Conservation (phyloP, 352 stramenopile genomes). For the Pythium monospermum region DNA sequence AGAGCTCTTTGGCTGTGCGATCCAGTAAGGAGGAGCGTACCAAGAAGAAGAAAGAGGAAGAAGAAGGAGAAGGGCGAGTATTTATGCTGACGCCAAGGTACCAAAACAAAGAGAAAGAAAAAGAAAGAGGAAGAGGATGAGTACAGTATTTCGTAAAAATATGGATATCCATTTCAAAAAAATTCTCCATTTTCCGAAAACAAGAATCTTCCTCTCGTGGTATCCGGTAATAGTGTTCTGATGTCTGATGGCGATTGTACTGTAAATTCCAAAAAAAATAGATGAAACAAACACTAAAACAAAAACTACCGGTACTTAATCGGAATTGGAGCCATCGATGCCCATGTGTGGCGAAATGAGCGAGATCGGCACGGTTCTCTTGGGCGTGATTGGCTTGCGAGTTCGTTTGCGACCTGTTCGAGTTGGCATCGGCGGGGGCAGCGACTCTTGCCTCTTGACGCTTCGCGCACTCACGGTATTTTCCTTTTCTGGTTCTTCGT, state of each 20-base stretch:
- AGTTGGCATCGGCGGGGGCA: slow-evolving; percentile 1
- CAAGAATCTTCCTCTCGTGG: no score
- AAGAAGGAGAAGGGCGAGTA: neutral
- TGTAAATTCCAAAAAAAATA: no score
- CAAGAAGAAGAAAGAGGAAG: neutral
- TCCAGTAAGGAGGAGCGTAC: slow-evolving; percentile 23
- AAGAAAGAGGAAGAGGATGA: slow-evolving; percentile 1
- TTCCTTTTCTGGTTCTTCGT: neutral
- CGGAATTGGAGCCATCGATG: no score
- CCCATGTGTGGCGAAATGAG: neutral
- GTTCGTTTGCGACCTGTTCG: slow-evolving; percentile 9
- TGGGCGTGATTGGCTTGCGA: slow-evolving; percentile 15
- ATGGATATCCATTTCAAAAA: no score
- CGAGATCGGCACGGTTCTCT: slow-evolving; percentile 1
- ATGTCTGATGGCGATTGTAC: no score
- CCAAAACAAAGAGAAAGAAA: slow-evolving; percentile 1
- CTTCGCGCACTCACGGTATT: neutral
- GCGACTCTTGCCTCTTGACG: neutral
- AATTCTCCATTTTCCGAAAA: no score
- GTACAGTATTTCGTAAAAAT: slow-evolving; percentile 8
- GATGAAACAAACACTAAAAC: neutral
- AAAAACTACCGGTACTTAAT: no score
- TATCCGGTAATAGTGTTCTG: no score
- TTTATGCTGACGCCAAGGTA: no score
- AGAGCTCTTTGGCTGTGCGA: slow-evolving; percentile 15